Percentiles rank a stretch among this genome's conserved stretches.
Conservation (phyloP, 2,329 filamentous ascomycete species). For the Trichothecium sympodiale region DNA sequence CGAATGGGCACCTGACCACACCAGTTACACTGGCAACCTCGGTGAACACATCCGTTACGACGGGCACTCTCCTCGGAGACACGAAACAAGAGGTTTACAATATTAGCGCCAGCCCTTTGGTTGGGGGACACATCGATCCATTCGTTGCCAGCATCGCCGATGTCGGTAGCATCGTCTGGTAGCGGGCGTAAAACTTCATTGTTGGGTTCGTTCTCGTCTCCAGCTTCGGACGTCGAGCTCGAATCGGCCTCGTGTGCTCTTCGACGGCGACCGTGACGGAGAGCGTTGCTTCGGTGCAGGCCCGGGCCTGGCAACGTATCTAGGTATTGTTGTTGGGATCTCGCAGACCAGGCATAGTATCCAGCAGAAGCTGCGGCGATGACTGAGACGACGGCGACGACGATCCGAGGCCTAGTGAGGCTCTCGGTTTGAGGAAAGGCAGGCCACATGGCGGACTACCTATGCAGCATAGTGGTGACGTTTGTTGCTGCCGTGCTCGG, state of each 20-base stretch:
- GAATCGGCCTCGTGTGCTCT: constrained; percentile 26
- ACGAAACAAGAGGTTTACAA: constrained; percentile 76
- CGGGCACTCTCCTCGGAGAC: constrained; percentile 90
- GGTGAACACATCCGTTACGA: constrained; percentile 80
- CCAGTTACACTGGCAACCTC: constrained; percentile 83
- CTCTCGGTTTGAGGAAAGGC: constrained; percentile 40
- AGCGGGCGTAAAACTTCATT: not conserved
- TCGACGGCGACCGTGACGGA: constrained; percentile 38
- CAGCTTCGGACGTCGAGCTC: constrained; percentile 27
- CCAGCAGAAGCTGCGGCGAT: constrained; percentile 44
- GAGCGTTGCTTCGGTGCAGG: constrained; percentile 56
- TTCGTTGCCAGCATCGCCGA: constrained; percentile 29
- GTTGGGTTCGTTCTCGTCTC: constrained; percentile 29
- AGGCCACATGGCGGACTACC: constrained; percentile 30
- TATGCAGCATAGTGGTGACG: constrained; percentile 20
- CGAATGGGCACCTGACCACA: constrained; percentile 84
- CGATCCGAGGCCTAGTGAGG: constrained; percentile 41
- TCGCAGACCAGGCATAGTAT: constrained; percentile 42
- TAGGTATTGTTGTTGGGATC: constrained; percentile 1
- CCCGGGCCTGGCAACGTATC: constrained; percentile 15
- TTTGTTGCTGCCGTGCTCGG: constrained; percentile 3
- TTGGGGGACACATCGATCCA: constrained; percentile 41
- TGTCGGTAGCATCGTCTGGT: constrained; percentile 15
- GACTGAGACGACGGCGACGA: constrained; percentile 44
- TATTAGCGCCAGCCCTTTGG: constrained; percentile 58